Evolutionary conservation across 2,329 filamentous ascomycete genomes (phyloP).

Genomic region (Dichotomopilus funicola): DNA sequence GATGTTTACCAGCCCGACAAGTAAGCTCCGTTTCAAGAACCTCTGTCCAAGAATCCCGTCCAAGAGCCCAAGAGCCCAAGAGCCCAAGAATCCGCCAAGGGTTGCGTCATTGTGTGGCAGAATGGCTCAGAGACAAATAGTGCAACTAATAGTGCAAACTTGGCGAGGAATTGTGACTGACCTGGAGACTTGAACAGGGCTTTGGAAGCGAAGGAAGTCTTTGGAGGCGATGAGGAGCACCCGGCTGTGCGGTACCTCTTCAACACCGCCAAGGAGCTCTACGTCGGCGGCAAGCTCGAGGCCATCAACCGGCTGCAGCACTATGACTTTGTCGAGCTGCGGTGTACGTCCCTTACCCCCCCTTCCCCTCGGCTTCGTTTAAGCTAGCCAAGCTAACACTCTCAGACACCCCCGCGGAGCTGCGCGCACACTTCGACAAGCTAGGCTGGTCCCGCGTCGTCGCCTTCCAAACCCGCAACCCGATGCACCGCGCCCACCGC

Average conservation of each 20-base stretch:
- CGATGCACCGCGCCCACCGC: constrained; percentile 97
- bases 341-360: constrained; percentile 57
- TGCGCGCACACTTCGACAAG: constrained; percentile 97
- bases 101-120: constrained; percentile 22
- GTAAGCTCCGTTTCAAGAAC: constrained; percentile 44
- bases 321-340: constrained; percentile 96
- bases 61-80: background rate
- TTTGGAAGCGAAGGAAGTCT: constrained; percentile 88
- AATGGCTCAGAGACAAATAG: constrained; percentile 12
- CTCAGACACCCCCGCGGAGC: constrained; percentile 81
- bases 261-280: constrained; percentile 74
- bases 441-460: constrained; percentile 97
- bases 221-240: constrained; percentile 85
- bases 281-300: constrained; percentile 92
- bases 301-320: constrained; percentile 93
- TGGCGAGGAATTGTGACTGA: constrained; percentile 8
- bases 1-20: constrained; percentile 96
- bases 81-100: constrained; percentile 14
- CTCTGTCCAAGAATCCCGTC: background rate
- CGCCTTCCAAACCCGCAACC: constrained; percentile 98
- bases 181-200: constrained; percentile 45
- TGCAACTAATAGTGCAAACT: too few relatives aligned
- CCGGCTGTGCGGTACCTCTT: constrained; percentile 89
- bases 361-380: background rate
- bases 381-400: constrained; percentile 14